phyloP scores from a whole-genome alignment of 768 basidiomycete species.

The Termitomyces sp. region DNA sequence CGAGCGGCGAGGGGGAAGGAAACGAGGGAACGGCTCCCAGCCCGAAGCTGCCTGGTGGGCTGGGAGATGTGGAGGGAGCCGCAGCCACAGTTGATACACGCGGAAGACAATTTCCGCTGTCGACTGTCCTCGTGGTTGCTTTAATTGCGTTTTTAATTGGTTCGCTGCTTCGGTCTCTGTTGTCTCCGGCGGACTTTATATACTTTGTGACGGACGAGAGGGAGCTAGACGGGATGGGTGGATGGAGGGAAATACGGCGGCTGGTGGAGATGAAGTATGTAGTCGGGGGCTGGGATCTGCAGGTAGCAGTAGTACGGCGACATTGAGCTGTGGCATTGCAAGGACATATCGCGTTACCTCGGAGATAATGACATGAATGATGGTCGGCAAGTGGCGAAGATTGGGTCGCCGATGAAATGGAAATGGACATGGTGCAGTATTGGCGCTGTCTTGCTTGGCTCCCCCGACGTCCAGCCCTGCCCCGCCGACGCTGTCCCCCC shows the following conservation, averaged over 20 bases:
- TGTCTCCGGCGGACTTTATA: slow-evolving; percentile 90
- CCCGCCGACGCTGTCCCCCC: slow-evolving; percentile 18
- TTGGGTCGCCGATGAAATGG: slow-evolving; percentile 32
- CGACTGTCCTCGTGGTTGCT: slow-evolving; percentile 70
- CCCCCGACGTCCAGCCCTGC: slow-evolving; percentile 15
- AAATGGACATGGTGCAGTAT: slow-evolving; percentile 4
- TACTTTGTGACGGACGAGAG: slow-evolving; percentile 63
- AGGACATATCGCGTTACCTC: slow-evolving; percentile 1
- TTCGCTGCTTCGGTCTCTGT: slow-evolving; percentile 81
- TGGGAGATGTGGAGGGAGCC: slow-evolving; percentile 24
- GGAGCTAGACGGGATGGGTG: slow-evolving; percentile 51
- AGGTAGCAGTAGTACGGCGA: slow-evolving; percentile 78
- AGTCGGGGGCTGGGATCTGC: slow-evolving; percentile 83
- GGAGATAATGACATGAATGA: slow-evolving; percentile 11
- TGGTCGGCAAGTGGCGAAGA: slow-evolving; percentile 23
- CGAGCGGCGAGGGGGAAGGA: not conserved
- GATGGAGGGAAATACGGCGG: slow-evolving; percentile 85
- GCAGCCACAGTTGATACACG: slow-evolving; percentile 14
- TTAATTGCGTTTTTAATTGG: slow-evolving; percentile 91
- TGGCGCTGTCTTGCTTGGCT: slow-evolving; percentile 14
- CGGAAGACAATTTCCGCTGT: slow-evolving; percentile 34
- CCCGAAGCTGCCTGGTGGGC: slow-evolving; percentile 34
- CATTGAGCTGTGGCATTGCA: slow-evolving; percentile 48
- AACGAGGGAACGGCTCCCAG: slow-evolving; percentile 8
- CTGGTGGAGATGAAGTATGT: slow-evolving; percentile 80